A percentile compares a stretch with the other conserved stretches of the same genome.
phyloP scores from a whole-genome alignment of 192 early-diverging fungal species.

The Coemansia sp. region DNA sequence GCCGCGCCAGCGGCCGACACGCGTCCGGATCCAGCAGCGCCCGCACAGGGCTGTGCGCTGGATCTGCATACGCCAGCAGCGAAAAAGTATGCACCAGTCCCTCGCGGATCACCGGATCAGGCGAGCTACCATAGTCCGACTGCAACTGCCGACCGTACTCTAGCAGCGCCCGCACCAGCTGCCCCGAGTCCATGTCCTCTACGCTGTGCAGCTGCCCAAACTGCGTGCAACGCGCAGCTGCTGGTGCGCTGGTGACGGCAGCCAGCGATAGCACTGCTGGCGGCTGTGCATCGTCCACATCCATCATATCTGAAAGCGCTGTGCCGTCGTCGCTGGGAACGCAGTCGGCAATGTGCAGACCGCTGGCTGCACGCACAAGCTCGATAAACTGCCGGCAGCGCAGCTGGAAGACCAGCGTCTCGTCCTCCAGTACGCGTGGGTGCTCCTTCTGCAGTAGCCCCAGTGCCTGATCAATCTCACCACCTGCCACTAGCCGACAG shows the following conservation, averaged over 20 bases:
- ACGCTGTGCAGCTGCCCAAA: conserved; percentile 34
- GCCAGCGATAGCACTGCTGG: conserved; percentile 32
- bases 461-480: conserved; percentile 76
- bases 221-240: conserved; percentile 4
- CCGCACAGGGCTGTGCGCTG: conserved; percentile 50
- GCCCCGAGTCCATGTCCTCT: conserved; percentile 25
- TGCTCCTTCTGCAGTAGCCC: conserved; percentile 63
- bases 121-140: conserved; percentile 52
- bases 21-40: conserved; percentile 55
- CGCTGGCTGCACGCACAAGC: conserved; percentile 59
- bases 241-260: conserved; percentile 37
- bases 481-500: conserved; percentile 59
- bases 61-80: conserved; percentile 68
- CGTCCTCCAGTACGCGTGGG: conserved; percentile 66
- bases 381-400: conserved; percentile 86
- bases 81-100: conserved; percentile 65
- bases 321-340: conserved; percentile 34
- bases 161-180: conserved; percentile 46
- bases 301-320: conserved; percentile 49
- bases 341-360: conserved; percentile 29
- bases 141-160: conserved; percentile 59
- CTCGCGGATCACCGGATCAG: conserved; percentile 43
- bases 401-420: conserved; percentile 71
- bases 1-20: conserved; percentile 60
- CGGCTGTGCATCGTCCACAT: conserved; percentile 50